Percentiles rank a stretch among this genome's conserved stretches.
These are phyloP conservation scores for Pouteria glomerata DNA, from an alignment of 148 eudicot genomes.

Conservation along the genomic window DNA sequence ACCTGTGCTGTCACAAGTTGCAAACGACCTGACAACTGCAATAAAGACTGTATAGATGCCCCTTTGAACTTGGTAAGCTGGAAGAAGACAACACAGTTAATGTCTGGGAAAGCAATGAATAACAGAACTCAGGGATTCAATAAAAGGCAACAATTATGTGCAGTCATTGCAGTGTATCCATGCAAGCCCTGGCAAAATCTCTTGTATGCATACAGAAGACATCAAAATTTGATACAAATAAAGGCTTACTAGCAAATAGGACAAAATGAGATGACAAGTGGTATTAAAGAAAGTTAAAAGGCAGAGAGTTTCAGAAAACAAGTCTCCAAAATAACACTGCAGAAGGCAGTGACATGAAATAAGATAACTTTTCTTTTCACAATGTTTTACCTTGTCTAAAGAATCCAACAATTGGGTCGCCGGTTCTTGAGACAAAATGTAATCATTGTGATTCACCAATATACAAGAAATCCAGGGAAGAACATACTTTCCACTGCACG, in stretches of 20 bases:
- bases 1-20: constrained; percentile 93
- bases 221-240: not conserved
- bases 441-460: constrained; percentile 60
- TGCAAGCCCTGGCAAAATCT: not conserved
- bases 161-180: not conserved
- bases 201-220: not conserved
- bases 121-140: not conserved
- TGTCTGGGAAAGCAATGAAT: no score
- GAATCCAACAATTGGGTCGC: constrained; percentile 40
- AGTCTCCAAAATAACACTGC: not conserved
- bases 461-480: constrained; percentile 84
- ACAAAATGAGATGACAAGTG: not conserved
- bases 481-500: constrained; percentile 52
- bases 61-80: constrained; percentile 60
- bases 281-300: not conserved
- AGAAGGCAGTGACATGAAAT: not conserved
- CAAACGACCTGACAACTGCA: constrained; percentile 83
- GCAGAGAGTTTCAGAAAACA: no score
- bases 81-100: constrained; percentile 15
- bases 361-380: not conserved
- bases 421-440: constrained; percentile 53
- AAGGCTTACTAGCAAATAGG: not conserved
- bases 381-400: constrained; percentile 56
- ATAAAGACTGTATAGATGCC: constrained; percentile 38
- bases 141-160: not conserved